A percentile compares a stretch with the other conserved stretches of the same genome.
These are phyloP conservation scores for Lecanicillium sp. DNA, from an alignment of 2,329 filamentous ascomycete genomes.

Conservation along the genomic window DNA sequence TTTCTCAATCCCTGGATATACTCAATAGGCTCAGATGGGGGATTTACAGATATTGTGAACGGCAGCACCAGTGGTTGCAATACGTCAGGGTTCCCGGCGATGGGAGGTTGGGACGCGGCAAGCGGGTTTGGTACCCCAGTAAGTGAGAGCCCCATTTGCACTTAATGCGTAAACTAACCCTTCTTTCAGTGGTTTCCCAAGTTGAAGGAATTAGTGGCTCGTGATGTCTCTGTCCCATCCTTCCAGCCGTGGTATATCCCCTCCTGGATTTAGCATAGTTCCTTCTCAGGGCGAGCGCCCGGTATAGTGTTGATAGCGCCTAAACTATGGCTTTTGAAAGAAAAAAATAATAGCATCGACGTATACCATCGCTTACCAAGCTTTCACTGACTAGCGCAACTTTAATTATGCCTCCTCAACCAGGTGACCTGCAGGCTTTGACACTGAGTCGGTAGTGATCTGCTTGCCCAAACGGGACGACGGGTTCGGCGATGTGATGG, in stretches of 20 bases:
- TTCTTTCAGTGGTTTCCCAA: constrained; percentile 7
- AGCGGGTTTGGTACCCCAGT: constrained; percentile 11
- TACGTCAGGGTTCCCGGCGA: constrained; percentile 4
- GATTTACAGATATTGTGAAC: constrained; percentile 4
- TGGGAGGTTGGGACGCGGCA: constrained; percentile 5
- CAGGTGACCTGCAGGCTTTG: too few relatives aligned
- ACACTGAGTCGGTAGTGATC: too few relatives aligned
- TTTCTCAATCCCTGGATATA: constrained; percentile 47
- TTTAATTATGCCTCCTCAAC: too few relatives aligned
- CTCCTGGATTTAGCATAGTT: background rate
- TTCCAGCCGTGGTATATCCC: constrained; percentile 9
- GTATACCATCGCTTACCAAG: too few relatives aligned
- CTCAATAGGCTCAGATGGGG: constrained; percentile 12
- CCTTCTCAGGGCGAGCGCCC: too few relatives aligned
- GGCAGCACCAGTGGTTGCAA: constrained; percentile 4
- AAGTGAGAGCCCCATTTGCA: background rate
- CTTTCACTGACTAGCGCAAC: too few relatives aligned
- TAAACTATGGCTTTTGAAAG: too few relatives aligned
- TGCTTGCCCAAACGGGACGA: too few relatives aligned
- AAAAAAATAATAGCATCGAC: too few relatives aligned
- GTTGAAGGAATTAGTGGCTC: background rate
- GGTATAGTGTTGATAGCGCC: too few relatives aligned
- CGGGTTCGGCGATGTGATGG: too few relatives aligned
- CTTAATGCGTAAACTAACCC: background rate
- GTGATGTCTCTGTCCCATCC: background rate